phyloP scores from a whole-genome alignment of 176 grass and related monocot genomes.

The Pharus latifolius region DNA sequence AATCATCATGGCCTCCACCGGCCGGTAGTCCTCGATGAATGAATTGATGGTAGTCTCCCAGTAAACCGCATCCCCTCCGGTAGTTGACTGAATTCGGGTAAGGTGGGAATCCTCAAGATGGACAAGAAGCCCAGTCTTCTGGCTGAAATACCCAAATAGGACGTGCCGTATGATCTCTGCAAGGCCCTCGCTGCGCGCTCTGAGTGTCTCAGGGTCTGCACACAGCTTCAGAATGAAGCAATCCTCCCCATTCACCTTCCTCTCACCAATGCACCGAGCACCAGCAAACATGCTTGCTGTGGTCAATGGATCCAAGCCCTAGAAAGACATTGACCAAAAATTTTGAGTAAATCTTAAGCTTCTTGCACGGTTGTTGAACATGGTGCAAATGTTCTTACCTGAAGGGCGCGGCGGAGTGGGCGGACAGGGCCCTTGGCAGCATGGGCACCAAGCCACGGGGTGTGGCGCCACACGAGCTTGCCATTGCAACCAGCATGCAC shows the following conservation, averaged over 20 bases:
- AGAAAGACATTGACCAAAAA: conserved; percentile 7
- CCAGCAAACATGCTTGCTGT: conserved; percentile 65
- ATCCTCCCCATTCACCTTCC: conserved; percentile 76
- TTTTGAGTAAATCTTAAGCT: background rate
- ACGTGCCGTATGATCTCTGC: conserved; percentile 81
- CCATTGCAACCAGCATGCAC: conserved; percentile 80
- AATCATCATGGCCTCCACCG: conserved; percentile 66
- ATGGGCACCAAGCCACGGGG: conserved; percentile 69
- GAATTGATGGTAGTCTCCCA: conserved; percentile 87
- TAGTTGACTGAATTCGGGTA: conserved; percentile 63
- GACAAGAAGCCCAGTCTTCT: conserved; percentile 64
- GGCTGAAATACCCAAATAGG: conserved; percentile 83
- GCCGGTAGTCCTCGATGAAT: conserved; percentile 66
- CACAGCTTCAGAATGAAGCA: conserved; percentile 85
- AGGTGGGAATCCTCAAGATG: conserved; percentile 75
- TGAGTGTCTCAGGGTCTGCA: conserved; percentile 65
- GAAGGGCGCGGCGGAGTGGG: conserved; percentile 68
- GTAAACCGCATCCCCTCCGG: conserved; percentile 73
- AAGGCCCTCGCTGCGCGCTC: conserved; percentile 61
- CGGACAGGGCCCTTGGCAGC: conserved; percentile 81
- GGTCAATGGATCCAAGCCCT: conserved; percentile 82
- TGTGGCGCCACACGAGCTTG: conserved; percentile 78
- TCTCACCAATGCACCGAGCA: conserved; percentile 69
- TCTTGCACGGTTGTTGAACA: background rate
- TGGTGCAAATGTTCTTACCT: conserved; percentile 10